Conservation (phyloP, 2,329 filamentous ascomycete species). For the Trichoderma sp. region DNA sequence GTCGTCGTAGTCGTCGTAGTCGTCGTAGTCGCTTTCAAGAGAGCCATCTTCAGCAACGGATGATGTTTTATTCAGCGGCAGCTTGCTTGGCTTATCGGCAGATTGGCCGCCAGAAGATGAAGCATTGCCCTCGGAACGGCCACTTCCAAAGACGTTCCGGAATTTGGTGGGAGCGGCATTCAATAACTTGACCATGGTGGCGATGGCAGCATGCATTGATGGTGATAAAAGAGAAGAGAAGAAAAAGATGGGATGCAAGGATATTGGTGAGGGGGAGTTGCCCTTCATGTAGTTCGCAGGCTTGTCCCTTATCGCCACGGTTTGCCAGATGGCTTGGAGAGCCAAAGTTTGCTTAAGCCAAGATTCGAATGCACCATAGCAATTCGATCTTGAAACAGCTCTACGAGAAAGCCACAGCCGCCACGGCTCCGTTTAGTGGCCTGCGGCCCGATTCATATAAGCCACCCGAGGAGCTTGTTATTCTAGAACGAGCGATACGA, state of each 20-base stretch:
- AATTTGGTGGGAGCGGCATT: not conserved
- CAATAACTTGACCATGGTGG: not conserved
- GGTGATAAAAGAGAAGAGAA: not conserved
- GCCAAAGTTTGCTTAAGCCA: not conserved
- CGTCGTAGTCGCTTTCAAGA: not conserved
- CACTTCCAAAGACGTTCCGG: not conserved
- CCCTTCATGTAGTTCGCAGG: not conserved
- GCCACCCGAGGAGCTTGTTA: not conserved
- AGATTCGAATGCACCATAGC: not conserved
- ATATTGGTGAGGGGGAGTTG: not conserved
- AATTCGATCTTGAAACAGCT: not conserved
- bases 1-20: no score
- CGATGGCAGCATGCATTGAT: not conserved
- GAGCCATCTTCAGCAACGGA: not conserved
- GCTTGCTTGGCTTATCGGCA: not conserved
- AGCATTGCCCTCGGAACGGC: not conserved
- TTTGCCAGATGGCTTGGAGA: not conserved
- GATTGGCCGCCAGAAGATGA: not conserved
- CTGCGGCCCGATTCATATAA: not conserved
- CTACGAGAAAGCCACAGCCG: not conserved
- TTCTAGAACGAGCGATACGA: not conserved
- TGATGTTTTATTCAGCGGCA: not conserved
- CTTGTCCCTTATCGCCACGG: not conserved
- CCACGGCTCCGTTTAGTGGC: not conserved
- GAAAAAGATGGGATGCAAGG: not conserved